Base-by-base conservation (phyloP, 164 flowering plant genomes). In the Vitis labrusca region DNA sequence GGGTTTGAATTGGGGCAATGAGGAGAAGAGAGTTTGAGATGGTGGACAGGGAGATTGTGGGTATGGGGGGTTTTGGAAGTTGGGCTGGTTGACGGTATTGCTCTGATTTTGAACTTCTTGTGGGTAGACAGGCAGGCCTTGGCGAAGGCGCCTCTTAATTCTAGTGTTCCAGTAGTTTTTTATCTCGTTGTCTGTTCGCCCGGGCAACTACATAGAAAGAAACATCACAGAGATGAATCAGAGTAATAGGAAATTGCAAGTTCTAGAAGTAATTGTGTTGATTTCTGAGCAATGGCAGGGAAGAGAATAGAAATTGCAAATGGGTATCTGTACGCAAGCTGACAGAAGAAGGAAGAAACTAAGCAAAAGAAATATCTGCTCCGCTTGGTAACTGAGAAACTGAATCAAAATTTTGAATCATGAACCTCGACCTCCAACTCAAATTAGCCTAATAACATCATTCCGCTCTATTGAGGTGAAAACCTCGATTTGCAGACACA, bases 91-190 rank as follows among this genome's bases (percentile, higher is more conserved):
- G 60, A 67, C 59, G 50, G 74, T 2, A 9, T 76, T 32, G 58
- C 61, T 57, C 61, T 76, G 71, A 44, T 73, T 55, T 30, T 77
- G 76, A n/a, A 85, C 75, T 29, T 80, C 85, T 0, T 78, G 77
- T 12, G 90, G 88, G 68, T 86, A 85, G 14, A 86, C 76, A 3
- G 90, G 85, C 30, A 86, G 68, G 2, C 88, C 88, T 17, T 82
- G 80, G 1, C 90, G 79, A 23, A 80, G 82, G 9, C 85, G 74
- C 10, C 90, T 57, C 74, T 87, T 87, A 57, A 68, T 68, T 51
- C 79, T 72, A 23, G 81, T 81, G 74, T 76, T 78, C 75, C 77
- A 78, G 59, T 73, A 75, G 55, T 75, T 73, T 62, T 86, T 86
- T 12, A 86, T 86, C 53, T 86, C 90, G 64, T 86, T 86, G 59